Evolutionary conservation across 2,329 filamentous ascomycete genomes (phyloP).

Genomic region (Clarireedia homoeocarpa): DNA sequence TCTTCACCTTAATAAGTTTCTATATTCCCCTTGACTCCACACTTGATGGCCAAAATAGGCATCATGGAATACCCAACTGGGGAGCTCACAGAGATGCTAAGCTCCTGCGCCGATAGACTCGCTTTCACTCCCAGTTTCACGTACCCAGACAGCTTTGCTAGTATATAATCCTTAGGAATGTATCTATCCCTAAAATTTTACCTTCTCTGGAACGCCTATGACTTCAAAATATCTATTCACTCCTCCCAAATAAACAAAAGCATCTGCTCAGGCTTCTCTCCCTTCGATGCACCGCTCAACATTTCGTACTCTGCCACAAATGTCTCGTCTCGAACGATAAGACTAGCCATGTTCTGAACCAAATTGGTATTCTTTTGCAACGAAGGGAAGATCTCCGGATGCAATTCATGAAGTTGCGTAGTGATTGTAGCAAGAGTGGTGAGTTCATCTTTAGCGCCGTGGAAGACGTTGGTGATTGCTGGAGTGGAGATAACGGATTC

Average conservation of each 20-base stretch:
- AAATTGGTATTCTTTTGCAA: neutral
- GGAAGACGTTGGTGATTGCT: neutral
- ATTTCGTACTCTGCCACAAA: conserved; percentile 11
- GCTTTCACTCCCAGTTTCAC: too few species aligned
- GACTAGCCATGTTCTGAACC: conserved; percentile 18
- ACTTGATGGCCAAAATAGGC: too few species aligned
- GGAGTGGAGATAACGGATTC: neutral
- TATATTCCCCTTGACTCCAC: too few species aligned
- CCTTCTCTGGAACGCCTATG: too few species aligned
- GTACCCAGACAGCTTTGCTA: too few species aligned
- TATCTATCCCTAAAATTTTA: too few species aligned
- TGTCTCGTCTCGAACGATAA: conserved; percentile 15
- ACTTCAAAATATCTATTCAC: too few species aligned
- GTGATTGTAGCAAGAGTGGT: neutral
- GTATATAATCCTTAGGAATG: too few species aligned
- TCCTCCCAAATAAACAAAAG: conserved; percentile 7
- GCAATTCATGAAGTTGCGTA: neutral
- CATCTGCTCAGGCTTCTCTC: neutral
- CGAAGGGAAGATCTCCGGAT: neutral
- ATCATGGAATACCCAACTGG: too few species aligned
- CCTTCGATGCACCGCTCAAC: neutral
- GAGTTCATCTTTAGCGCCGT: conserved; percentile 6
- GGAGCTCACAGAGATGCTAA: too few species aligned
- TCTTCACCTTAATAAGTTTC: too few species aligned
- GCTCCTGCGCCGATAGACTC: too few species aligned